Evolutionary conservation across 2,329 filamentous ascomycete species (phyloP).

Genomic region (Lizonia empirigonia): DNA sequence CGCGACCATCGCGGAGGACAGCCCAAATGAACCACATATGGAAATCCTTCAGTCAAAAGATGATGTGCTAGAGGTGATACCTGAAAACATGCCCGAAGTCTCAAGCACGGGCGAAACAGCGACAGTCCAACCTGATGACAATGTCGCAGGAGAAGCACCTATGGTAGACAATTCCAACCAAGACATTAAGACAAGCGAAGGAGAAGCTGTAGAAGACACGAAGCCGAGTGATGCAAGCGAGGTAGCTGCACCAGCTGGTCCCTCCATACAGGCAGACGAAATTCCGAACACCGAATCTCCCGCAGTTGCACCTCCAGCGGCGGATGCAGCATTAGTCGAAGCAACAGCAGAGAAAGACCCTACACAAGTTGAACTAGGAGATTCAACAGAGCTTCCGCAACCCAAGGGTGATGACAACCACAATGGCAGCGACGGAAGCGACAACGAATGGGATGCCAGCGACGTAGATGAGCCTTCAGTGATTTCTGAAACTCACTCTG

Average conservation of each 20-base stretch:
- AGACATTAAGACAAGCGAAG: neutral
- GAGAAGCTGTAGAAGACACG: neutral
- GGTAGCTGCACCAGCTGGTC: neutral
- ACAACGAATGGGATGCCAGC: conserved; percentile 64
- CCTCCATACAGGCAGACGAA: neutral
- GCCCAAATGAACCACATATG: neutral
- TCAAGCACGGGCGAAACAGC: neutral
- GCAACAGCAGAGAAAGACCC: neutral
- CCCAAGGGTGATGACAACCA: neutral
- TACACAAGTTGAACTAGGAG: neutral
- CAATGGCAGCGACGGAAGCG: conserved; percentile 71
- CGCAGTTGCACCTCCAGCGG: neutral
- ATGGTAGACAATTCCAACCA: neutral
- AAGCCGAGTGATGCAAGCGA: neutral
- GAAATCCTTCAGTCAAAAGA: neutral
- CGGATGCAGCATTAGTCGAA: neutral
- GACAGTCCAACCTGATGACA: neutral
- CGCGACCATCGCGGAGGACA: neutral
- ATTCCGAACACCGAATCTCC: neutral
- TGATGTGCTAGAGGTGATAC: neutral
- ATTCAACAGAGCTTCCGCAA: neutral
- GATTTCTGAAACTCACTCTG: neutral
- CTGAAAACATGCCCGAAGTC: neutral
- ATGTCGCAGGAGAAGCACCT: neutral
- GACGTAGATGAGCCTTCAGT: conserved; percentile 23